phyloP scores from a whole-genome alignment of 1,284 basidiomycete species.

The Macrocybe sp. region DNA sequence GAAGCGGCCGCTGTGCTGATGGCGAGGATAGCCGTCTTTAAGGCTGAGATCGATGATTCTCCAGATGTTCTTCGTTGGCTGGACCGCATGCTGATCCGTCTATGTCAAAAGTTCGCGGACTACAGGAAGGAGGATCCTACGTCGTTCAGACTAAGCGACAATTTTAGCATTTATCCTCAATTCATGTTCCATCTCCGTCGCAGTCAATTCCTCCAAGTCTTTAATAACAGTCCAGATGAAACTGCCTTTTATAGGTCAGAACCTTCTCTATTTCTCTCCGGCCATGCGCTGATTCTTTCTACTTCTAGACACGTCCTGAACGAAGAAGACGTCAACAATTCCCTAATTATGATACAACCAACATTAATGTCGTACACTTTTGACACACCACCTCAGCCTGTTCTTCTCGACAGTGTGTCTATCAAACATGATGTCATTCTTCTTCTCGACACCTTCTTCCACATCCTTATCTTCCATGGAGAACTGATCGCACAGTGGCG shows the following conservation, averaged over 20 bases:
- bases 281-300: constrained; percentile 1
- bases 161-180: constrained; percentile 99
- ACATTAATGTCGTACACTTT: constrained; percentile 99
- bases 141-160: constrained; percentile 90
- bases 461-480: constrained; percentile 99
- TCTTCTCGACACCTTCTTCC: constrained; percentile 99
- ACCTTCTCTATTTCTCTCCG: not conserved
- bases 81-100: constrained; percentile 96
- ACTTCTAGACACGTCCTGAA: constrained; percentile 83
- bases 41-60: constrained; percentile 98
- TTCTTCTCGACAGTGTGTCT: constrained; percentile 94
- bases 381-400: constrained; percentile 87
- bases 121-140: constrained; percentile 98
- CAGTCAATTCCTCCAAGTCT: constrained; percentile 98
- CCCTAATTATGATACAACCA: constrained; percentile 99
- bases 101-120: constrained; percentile 99
- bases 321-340: constrained; percentile 99
- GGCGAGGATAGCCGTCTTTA: constrained; percentile 99
- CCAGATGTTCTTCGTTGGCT: constrained; percentile 97
- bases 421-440: constrained; percentile 97
- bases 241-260: constrained; percentile 93
- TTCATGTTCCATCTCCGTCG: constrained; percentile 99
- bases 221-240: constrained; percentile 99
- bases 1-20: constrained; percentile 98
- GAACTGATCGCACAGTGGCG: constrained; percentile 97